phyloP scores from a whole-genome alignment of 441 rosid species.

The Francoa sonchifolia region DNA sequence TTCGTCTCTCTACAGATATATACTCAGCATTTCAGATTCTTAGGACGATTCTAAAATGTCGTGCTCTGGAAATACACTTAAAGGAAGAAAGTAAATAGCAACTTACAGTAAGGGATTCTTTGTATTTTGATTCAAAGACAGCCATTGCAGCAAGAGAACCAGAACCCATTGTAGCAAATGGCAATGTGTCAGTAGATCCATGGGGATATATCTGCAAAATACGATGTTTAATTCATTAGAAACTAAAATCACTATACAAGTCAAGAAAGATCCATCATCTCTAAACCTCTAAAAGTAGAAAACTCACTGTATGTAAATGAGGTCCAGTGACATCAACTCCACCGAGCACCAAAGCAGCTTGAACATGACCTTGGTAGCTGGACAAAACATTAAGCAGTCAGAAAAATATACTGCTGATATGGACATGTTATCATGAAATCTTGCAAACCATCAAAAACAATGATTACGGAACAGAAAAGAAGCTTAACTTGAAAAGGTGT shows the following conservation, averaged over 20 bases:
- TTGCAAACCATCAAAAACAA: constrained; percentile 4
- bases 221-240: constrained; percentile 11
- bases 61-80: no score
- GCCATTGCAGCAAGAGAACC: constrained; percentile 99
- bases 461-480: no score
- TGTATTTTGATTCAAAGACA: constrained; percentile 79
- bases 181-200: constrained; percentile 89
- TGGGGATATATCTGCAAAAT: constrained; percentile 80
- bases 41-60: no score
- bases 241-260: neutral
- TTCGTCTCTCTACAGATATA: constrained; percentile 84
- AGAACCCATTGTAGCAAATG: constrained; percentile 97
- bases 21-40: no score
- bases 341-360: constrained; percentile 91
- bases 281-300: neutral
- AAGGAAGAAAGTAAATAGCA: no score
- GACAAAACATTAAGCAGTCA: constrained; percentile 16
- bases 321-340: constrained; percentile 95
- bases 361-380: constrained; percentile 86
- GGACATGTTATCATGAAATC: neutral
- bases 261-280: neutral
- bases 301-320: constrained; percentile 79
- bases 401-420: constrained; percentile 10
- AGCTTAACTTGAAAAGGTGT: constrained; percentile 74
- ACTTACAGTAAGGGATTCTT: constrained; percentile 86